Evolutionary conservation across 2,329 filamentous ascomycete genomes (phyloP), one percentile per base, ranked within the genome.

Genomic region (Pochonia chlamydosporia): DNA sequence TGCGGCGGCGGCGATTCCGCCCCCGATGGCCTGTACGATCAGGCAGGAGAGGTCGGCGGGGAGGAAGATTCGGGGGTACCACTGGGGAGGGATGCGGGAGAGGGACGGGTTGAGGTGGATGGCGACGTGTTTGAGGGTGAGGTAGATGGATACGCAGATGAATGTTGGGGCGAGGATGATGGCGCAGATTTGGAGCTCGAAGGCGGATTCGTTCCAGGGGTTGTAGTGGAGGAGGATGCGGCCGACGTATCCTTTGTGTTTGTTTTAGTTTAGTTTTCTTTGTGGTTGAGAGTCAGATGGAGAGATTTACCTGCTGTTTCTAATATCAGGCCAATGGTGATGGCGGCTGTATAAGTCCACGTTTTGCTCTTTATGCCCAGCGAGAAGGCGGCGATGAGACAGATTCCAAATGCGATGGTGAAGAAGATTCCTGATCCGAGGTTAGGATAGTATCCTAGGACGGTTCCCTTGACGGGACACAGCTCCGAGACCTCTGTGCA

Each of bases 141-240:
- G 73, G 66, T 84, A 85, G 62, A 84, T 76, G 57, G 72, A 74
- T 53, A 80, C 78, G 63, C 79, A 81, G 63, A 83, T 69, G 49
- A 84, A 71, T 25, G 80, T 79, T 3, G 77, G 77, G n/a, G 68
- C 75, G 43, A 81, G 70, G 62, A 81, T 76, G 64, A 81, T 78
- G 63, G 72, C 68, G 63, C 72, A 73, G 60, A 83, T 81, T 52
- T 82, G 78, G 40, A 76, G 72, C 60, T 81, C 64, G 64, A 83
- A 83, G 49, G 73, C 71, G 45, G 64, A 51, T 13, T 68, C 57
- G 61, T 77, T 65, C 73, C 76, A 84, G 3, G 79, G 78, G 62
- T 79, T 78, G 39, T 62, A 40, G 56, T 73, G 62, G 36, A 82
- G 68, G 20, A 73, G 64, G 37, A 74, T 64, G 44, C 79, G 74